Percentiles rank a stretch among this genome's conserved stretches.
These are phyloP conservation scores for Tetrahymena borealis DNA, from an alignment of 73 alveolate genomes.

Conservation along the genomic window DNA sequence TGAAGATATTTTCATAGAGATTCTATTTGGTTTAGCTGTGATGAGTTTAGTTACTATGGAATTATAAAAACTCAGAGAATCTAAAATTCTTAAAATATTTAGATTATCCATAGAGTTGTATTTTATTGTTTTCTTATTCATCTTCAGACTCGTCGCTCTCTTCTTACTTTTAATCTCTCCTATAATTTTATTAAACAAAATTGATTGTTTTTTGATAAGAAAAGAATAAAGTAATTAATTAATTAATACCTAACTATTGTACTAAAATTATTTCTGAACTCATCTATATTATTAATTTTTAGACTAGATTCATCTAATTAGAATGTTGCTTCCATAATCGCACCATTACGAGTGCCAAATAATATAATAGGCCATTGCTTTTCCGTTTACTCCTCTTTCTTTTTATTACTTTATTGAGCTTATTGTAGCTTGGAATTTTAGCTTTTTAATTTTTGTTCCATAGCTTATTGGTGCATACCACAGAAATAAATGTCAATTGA, in stretches of 20 bases:
- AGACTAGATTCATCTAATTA: slow-evolving; percentile 24
- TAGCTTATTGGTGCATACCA: background rate
- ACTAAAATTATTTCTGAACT: background rate
- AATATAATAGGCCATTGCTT: slow-evolving; percentile 38
- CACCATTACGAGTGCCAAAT: slow-evolving; percentile 42
- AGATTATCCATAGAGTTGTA: slow-evolving; percentile 1
- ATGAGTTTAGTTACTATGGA: slow-evolving; percentile 16
- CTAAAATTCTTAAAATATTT: slow-evolving; percentile 26
- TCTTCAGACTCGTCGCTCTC: slow-evolving; percentile 15
- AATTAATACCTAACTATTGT: background rate
- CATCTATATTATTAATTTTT: background rate
- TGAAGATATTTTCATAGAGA: background rate
- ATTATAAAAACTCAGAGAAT: slow-evolving; percentile 20
- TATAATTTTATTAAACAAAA: background rate
- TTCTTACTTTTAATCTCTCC: slow-evolving; percentile 15
- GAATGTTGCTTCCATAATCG: slow-evolving; percentile 27
- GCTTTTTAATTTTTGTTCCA: background rate
- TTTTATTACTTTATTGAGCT: slow-evolving; percentile 12
- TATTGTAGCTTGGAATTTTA: slow-evolving; percentile 1
- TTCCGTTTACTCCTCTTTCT: background rate
- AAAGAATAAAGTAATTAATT: background rate
- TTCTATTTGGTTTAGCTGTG: background rate
- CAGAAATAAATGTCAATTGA: slow-evolving; percentile 39
- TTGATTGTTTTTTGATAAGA: background rate
- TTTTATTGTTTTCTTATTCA: slow-evolving; percentile 10